These are phyloP conservation scores for Xylaria castorea DNA, from an alignment of 495 filamentous ascomycete genomes.

Conservation along the genomic window DNA sequence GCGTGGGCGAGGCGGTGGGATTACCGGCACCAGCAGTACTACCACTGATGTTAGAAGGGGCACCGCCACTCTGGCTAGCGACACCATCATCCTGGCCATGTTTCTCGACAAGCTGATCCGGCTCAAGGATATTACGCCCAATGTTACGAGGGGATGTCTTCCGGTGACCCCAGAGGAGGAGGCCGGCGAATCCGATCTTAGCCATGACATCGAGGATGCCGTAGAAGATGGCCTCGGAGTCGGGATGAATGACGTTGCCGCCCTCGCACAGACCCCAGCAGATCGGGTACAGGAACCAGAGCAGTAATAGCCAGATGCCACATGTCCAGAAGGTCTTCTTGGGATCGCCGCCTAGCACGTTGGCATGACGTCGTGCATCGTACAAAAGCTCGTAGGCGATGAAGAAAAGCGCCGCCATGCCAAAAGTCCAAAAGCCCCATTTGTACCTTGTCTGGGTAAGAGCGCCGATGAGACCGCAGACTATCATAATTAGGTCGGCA, in stretches of 20 bases:
- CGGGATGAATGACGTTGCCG: constrained; percentile 68
- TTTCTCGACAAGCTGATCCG: constrained; percentile 33
- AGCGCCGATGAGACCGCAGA: constrained; percentile 68
- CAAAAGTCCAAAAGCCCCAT: constrained; percentile 73
- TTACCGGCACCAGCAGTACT: constrained; percentile 16
- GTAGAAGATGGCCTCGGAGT: constrained; percentile 73
- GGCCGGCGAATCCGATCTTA: constrained; percentile 61
- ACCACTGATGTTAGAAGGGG: constrained; percentile 10
- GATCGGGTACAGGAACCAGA: constrained; percentile 73
- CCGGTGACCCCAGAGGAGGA: constrained; percentile 60
- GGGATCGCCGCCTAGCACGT: constrained; percentile 56
- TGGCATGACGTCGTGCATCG: constrained; percentile 61
- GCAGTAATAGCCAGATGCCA: constrained; percentile 59
- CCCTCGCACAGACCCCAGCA: constrained; percentile 72
- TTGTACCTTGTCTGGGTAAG: constrained; percentile 65
- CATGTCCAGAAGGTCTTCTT: constrained; percentile 58
- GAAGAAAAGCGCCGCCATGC: constrained; percentile 62
- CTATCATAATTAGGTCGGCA: constrained; percentile 68
- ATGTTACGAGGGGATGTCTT: constrained; percentile 59
- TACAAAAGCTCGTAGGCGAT: constrained; percentile 62
- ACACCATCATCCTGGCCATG: constrained; percentile 7
- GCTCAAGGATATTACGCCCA: constrained; percentile 48
- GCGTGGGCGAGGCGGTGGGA: neutral
- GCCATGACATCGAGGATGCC: constrained; percentile 68
- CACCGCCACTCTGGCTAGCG: neutral